These are phyloP conservation scores for Calonectria honghensis DNA, from an alignment of 2,329 filamentous ascomycete genomes.

Conservation along the genomic window DNA sequence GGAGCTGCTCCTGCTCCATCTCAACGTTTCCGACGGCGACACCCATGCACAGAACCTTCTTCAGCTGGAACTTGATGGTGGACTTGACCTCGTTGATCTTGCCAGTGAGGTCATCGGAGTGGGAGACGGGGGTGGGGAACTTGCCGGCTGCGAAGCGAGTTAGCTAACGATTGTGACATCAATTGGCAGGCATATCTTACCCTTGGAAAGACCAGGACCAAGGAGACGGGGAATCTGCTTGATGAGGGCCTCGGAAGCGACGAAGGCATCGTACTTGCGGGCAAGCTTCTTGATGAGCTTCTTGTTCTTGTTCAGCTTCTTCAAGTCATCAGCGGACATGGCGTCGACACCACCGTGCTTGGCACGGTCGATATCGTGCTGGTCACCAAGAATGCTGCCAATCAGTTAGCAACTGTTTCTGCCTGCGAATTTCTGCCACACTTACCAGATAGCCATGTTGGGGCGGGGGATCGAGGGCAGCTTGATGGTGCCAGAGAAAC, in stretches of 20 bases:
- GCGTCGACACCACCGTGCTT: conserved; percentile 99
- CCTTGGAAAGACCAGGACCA: conserved; percentile 98
- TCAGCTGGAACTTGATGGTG: conserved; percentile 99
- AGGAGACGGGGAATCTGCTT: conserved; percentile 99
- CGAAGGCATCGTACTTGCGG: conserved; percentile 99
- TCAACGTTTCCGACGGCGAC: conserved; percentile 99
- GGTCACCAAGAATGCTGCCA: conserved; percentile 77
- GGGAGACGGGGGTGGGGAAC: conserved; percentile 99
- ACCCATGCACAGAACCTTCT: conserved; percentile 99
- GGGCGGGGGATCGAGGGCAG: conserved; percentile 94
- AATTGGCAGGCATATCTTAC: conserved; percentile 67
- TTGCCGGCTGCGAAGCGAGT: conserved; percentile 85
- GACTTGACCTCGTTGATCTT: conserved; percentile 99
- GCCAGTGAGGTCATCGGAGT: conserved; percentile 92
- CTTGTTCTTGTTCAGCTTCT: conserved; percentile 99
- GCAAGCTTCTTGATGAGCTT: conserved; percentile 99
- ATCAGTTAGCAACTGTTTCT: conserved; percentile 41
- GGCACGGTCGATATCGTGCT: conserved; percentile 99
- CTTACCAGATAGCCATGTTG: conserved; percentile 86
- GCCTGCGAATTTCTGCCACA: neutral
- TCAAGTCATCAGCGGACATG: conserved; percentile 98
- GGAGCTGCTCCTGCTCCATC: conserved; percentile 96
- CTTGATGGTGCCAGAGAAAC: conserved; percentile 99
- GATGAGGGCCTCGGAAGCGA: conserved; percentile 97
- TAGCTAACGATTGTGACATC: conserved; percentile 19